Percentiles rank a stretch among this genome's conserved stretches.
These are phyloP conservation scores for Edaphochlamys debaryana DNA, from an alignment of 139 green algal genomes.

Conservation along the genomic window DNA sequence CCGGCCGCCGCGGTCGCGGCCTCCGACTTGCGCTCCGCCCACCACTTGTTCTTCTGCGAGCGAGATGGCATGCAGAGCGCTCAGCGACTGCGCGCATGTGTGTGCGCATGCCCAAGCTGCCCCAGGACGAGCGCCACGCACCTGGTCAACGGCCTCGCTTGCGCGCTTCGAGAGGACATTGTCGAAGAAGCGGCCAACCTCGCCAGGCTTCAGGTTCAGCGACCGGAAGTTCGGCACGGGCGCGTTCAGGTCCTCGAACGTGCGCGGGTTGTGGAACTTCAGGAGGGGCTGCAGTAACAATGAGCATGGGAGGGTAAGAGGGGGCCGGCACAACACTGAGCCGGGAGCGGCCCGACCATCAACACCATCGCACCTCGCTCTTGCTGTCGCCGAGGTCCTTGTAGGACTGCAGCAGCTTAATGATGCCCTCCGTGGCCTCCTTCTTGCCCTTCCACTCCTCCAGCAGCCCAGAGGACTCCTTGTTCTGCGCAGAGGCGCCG, in stretches of 20 bases:
- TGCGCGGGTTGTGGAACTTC: slow-evolving; percentile 72
- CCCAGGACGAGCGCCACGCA: too few species aligned
- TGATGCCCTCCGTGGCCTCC: slow-evolving; percentile 51
- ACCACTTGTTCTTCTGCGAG: slow-evolving; percentile 58
- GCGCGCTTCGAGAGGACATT: slow-evolving; percentile 55
- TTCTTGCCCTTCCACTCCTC: slow-evolving; percentile 57
- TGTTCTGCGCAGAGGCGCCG: slow-evolving; percentile 8
- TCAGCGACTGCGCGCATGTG: too few species aligned
- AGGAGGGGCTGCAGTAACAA: slow-evolving; percentile 62
- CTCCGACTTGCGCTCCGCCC: slow-evolving; percentile 51
- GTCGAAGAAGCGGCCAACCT: slow-evolving; percentile 70
- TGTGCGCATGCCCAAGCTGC: too few species aligned
- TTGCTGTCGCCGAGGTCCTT: slow-evolving; percentile 68
- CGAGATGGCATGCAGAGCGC: too few species aligned
- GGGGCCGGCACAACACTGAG: not conserved
- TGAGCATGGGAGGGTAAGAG: not conserved
- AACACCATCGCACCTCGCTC: slow-evolving; percentile 54
- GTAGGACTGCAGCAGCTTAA: slow-evolving; percentile 70
- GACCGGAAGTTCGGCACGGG: slow-evolving; percentile 72
- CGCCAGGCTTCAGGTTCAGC: slow-evolving; percentile 61
- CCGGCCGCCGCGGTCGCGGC: slow-evolving; percentile 23
- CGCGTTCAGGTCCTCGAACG: slow-evolving; percentile 67
- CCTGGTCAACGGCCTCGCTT: slow-evolving; percentile 39
- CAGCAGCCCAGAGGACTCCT: slow-evolving; percentile 40
- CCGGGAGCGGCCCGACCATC: too few species aligned